Conservation (phyloP, 78 protist genomes). For the Dictyostelium firmibasis region DNA sequence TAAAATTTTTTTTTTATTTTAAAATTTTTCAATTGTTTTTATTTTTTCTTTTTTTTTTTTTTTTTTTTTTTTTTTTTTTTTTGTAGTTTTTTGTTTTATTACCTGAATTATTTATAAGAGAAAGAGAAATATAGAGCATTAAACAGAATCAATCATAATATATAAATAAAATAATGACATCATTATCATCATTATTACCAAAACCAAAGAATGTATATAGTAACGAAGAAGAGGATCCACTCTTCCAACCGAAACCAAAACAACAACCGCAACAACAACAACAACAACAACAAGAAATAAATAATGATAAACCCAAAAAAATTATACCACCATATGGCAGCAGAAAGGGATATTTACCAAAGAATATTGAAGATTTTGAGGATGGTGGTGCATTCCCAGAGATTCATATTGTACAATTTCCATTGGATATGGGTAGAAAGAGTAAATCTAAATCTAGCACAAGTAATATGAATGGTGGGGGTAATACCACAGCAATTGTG, state of each 20-base stretch:
- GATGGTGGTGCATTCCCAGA: conserved; percentile 98
- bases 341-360: conserved; percentile 80
- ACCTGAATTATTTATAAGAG: neutral
- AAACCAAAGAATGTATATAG: conserved; percentile 34
- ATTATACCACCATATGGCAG: conserved; percentile 78
- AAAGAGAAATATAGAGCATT: neutral
- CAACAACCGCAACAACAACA: neutral
- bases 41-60: neutral
- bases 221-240: conserved; percentile 56
- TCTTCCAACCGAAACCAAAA: neutral
- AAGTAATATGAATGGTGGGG: neutral
- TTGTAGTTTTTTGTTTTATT: neutral
- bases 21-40: neutral
- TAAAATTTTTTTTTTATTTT: neutral
- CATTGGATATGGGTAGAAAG: conserved; percentile 92
- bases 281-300: neutral
- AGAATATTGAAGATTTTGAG: conserved; percentile 89
- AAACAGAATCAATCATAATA: neutral
- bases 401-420: conserved; percentile 91
- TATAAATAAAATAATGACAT: neutral
- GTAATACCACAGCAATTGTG: conserved; percentile 16
- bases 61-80: neutral
- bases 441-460: neutral
- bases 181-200: conserved; percentile 32
- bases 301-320: neutral